phyloP scores from a whole-genome alignment of 805 yeast genomes.

The Suhomyces kilbournensis region DNA sequence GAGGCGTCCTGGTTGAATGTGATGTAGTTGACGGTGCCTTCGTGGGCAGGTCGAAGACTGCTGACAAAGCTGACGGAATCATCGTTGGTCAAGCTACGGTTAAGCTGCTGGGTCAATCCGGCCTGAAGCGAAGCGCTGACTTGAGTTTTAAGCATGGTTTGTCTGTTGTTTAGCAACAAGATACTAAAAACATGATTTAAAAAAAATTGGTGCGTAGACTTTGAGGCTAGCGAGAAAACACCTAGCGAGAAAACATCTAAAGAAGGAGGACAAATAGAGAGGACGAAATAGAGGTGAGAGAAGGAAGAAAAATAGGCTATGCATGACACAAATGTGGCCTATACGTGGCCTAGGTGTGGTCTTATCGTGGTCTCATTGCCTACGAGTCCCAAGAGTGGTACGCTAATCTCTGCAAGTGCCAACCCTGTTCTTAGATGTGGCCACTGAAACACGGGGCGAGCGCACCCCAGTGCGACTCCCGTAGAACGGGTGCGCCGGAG shows the following conservation, averaged over 20 bases:
- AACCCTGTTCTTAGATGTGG: neutral
- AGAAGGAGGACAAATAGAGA: neutral
- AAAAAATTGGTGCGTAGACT: neutral
- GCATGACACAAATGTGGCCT: neutral
- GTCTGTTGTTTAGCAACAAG: neutral
- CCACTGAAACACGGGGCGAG: neutral
- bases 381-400: neutral
- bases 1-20: slow-evolving; percentile 84
- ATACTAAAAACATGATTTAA: neutral
- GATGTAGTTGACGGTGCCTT: slow-evolving; percentile 33
- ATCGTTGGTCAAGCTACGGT: slow-evolving; percentile 12
- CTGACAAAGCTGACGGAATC: slow-evolving; percentile 15
- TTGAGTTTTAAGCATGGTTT: slow-evolving; percentile 13
- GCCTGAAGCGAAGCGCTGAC: slow-evolving; percentile 12
- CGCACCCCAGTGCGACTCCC: neutral
- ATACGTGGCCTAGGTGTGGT: neutral
- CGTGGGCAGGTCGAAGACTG: slow-evolving; percentile 5
- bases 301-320: too few relatives aligned
- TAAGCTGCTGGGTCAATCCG: slow-evolving; percentile 10
- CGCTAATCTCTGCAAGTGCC: neutral
- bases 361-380: too few relatives aligned
- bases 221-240: neutral
- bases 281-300: neutral
- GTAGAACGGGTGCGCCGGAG: neutral
- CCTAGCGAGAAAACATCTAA: too few relatives aligned